These are phyloP conservation scores for Orbilia brochopaga DNA, from an alignment of 2,329 filamentous ascomycete species.

Conservation along the genomic window DNA sequence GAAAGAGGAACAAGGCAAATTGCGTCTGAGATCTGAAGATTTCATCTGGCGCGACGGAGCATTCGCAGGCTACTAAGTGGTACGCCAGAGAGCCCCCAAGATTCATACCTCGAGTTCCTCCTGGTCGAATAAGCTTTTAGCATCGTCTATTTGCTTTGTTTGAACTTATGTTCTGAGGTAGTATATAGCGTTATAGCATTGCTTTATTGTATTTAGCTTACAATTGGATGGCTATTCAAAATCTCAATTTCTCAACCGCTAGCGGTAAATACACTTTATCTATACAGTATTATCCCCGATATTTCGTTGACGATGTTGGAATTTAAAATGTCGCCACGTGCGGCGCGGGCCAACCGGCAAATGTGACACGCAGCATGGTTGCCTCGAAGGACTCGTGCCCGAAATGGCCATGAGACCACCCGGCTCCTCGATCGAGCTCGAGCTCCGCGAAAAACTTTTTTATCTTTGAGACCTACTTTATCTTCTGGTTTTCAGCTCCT, in stretches of 20 bases:
- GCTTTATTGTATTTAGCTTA: no score
- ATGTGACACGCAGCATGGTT: neutral
- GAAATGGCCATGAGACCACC: neutral
- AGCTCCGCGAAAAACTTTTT: neutral
- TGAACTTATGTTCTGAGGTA: no score
- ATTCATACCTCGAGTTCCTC: no score
- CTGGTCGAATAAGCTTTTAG: no score
- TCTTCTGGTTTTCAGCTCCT: no score
- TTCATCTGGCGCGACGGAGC: neutral
- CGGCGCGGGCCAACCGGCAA: neutral
- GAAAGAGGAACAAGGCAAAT: neutral
- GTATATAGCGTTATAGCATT: no score
- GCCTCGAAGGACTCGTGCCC: neutral
- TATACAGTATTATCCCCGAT: no score
- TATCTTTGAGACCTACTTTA: neutral
- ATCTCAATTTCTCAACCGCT: no score
- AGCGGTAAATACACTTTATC: no score
- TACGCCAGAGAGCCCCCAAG: no score
- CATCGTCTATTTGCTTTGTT: no score
- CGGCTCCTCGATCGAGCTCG: neutral
- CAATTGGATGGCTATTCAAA: no score
- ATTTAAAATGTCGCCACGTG: neutral
- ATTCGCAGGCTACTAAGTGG: neutral
- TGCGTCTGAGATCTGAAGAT: neutral
- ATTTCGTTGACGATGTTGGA: slow-evolving; percentile 7